Conservation (phyloP, 164 flowering plant species). For the Umbilicus rupestris region DNA sequence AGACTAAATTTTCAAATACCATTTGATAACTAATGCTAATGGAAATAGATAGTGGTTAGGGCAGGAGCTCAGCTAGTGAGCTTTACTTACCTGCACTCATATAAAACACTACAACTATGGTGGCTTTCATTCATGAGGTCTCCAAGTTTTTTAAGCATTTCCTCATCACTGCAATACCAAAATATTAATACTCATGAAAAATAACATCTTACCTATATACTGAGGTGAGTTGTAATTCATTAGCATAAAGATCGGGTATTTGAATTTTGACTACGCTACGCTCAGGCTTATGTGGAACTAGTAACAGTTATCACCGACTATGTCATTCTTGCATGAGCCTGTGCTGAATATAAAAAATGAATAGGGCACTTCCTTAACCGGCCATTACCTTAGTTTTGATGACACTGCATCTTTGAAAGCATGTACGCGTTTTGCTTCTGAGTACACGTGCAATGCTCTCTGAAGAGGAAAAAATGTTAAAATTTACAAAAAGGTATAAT, state of each 20-base stretch:
- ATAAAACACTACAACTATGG: conserved; percentile 73
- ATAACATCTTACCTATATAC: background rate
- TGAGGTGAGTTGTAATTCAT: background rate
- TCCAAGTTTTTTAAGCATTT: conserved; percentile 72
- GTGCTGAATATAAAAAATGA: background rate
- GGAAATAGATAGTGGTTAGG: background rate
- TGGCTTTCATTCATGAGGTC: conserved; percentile 96
- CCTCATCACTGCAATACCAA: conserved; percentile 57
- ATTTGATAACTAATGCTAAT: background rate
- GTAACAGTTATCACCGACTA: background rate
- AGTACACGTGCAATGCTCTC: conserved; percentile 91
- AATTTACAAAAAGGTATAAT: background rate
- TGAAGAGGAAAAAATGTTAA: conserved; percentile 21
- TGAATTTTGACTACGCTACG: too few species aligned
- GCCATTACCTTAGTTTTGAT: conserved; percentile 49
- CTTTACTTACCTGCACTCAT: background rate
- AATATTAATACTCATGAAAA: background rate
- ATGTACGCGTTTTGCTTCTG: conserved; percentile 89
- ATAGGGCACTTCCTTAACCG: background rate
- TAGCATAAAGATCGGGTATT: too few species aligned
- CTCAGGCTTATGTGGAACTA: background rate
- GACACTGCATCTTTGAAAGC: conserved; percentile 81
- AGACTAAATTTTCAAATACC: background rate
- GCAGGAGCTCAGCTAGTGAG: conserved; percentile 46
- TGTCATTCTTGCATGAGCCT: background rate